These are phyloP conservation scores for Dacryopinax primogenitus DNA, from an alignment of 768 basidiomycete species.

Conservation along the genomic window DNA sequence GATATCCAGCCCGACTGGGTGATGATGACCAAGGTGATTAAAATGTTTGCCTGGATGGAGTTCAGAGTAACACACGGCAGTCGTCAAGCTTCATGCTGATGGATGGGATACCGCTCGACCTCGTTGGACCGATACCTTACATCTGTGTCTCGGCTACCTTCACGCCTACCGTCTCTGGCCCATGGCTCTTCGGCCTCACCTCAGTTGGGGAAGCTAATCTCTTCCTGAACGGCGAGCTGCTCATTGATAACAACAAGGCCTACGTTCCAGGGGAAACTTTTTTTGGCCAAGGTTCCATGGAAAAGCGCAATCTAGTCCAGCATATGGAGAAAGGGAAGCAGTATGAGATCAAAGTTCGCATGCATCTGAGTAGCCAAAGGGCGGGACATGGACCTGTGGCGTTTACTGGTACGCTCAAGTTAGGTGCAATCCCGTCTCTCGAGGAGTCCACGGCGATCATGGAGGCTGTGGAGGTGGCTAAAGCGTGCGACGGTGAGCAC, in stretches of 20 bases:
- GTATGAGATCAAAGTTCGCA: slow-evolving; percentile 17
- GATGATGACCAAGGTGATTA: slow-evolving; percentile 4
- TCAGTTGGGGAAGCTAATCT: slow-evolving; percentile 37
- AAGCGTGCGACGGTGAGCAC: slow-evolving; percentile 36
- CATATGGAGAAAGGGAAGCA: slow-evolving; percentile 12
- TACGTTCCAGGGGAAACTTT: slow-evolving; percentile 18
- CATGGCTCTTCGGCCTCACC: slow-evolving; percentile 38
- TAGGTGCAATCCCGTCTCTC: slow-evolving; percentile 17
- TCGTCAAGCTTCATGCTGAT: slow-evolving; percentile 1
- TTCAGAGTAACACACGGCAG: background rate
- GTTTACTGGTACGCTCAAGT: slow-evolving; percentile 15
- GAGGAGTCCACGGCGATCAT: slow-evolving; percentile 33
- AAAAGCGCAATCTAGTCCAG: slow-evolving; percentile 8
- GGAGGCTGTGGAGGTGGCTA: slow-evolving; percentile 44
- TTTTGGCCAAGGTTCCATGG: slow-evolving; percentile 16
- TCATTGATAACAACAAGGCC: slow-evolving; percentile 22
- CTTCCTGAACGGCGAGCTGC: slow-evolving; percentile 34
- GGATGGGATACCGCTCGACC: slow-evolving; percentile 17
- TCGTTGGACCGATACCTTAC: background rate
- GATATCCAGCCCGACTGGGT: background rate
- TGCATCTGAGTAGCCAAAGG: slow-evolving; percentile 8
- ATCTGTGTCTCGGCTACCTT: slow-evolving; percentile 32
- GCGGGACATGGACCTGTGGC: slow-evolving; percentile 5
- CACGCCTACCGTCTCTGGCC: slow-evolving; percentile 33
- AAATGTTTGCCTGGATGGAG: background rate